These are phyloP conservation scores for Penstemon davidsonii DNA, from an alignment of 257 asterid species.

Conservation along the genomic window DNA sequence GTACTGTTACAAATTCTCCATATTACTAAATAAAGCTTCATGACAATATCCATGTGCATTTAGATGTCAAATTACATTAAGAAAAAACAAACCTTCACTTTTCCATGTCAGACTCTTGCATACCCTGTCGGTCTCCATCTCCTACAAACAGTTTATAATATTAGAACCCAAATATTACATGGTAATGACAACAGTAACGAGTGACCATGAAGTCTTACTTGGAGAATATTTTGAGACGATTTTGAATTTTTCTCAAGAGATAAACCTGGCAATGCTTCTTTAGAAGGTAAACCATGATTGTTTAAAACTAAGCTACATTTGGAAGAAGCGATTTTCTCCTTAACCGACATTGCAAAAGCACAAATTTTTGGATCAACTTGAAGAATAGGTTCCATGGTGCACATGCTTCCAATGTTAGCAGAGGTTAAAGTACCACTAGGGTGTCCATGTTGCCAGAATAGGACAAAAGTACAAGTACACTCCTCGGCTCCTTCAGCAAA, in stretches of 20 bases:
- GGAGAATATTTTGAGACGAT: constrained; percentile 17
- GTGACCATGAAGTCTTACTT: constrained; percentile 22
- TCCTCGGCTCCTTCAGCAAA: constrained; percentile 47
- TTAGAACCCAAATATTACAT: background rate
- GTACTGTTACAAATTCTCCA: background rate
- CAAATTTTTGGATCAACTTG: constrained; percentile 40
- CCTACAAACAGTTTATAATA: constrained; percentile 29
- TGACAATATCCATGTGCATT: constrained; percentile 9
- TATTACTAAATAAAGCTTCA: background rate
- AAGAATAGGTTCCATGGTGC: constrained; percentile 27
- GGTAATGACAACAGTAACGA: constrained; percentile 18
- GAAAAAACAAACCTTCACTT: constrained; percentile 29
- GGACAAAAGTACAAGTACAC: constrained; percentile 54
- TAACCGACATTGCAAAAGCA: constrained; percentile 42
- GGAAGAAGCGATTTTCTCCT: constrained; percentile 33
- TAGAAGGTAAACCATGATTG: background rate
- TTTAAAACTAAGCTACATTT: background rate
- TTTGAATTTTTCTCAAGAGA: constrained; percentile 1
- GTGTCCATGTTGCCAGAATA: constrained; percentile 60
- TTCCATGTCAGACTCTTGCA: background rate
- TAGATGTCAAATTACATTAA: constrained; percentile 15
- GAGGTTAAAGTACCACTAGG: constrained; percentile 37
- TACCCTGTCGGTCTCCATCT: constrained; percentile 3
- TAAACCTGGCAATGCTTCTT: background rate
- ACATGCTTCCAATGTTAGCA: constrained; percentile 38